A percentile compares a stretch with the other conserved stretches of the same genome.
These are phyloP conservation scores for Eremothecium cymbalariae DNA, from an alignment of 1,139 yeast species.

Conservation along the genomic window DNA sequence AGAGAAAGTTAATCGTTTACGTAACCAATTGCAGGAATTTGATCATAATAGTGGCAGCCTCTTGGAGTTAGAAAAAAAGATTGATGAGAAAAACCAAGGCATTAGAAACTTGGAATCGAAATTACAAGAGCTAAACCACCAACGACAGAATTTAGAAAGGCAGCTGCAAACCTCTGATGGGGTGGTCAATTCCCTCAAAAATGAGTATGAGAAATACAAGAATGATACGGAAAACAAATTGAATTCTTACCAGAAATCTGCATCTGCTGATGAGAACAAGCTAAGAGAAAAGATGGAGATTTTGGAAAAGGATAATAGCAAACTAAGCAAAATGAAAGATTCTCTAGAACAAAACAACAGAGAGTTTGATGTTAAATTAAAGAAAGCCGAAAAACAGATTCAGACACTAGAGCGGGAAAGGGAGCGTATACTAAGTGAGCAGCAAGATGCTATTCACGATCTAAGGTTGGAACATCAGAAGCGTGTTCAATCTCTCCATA, in stretches of 20 bases:
- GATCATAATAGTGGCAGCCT: conserved; percentile 18
- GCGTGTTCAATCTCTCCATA: conserved; percentile 11
- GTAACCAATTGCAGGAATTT: conserved; percentile 15
- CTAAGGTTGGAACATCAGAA: conserved; percentile 10
- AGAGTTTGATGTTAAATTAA: conserved; percentile 7
- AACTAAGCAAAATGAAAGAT: neutral
- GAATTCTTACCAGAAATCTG: neutral
- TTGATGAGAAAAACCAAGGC: conserved; percentile 13
- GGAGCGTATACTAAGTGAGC: conserved; percentile 16
- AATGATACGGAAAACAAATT: neutral
- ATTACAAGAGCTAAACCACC: conserved; percentile 7
- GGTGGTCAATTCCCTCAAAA: conserved; percentile 8
- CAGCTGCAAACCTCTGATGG: conserved; percentile 6
- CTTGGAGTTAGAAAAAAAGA: conserved; percentile 12
- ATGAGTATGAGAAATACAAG: conserved; percentile 7
- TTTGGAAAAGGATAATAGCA: neutral
- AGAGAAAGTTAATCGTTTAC: conserved; percentile 16
- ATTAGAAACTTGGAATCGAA: conserved; percentile 10
- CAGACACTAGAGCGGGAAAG: conserved; percentile 12
- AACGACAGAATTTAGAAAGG: conserved; percentile 11
- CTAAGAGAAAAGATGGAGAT: neutral
- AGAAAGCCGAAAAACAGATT: conserved; percentile 11
- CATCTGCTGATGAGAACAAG: conserved; percentile 1
- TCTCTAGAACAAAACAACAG: conserved; percentile 3
- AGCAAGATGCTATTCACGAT: conserved; percentile 12